These are phyloP conservation scores for Larix sibirica DNA, from an alignment of 83 land plant genomes.

Conservation along the genomic window DNA sequence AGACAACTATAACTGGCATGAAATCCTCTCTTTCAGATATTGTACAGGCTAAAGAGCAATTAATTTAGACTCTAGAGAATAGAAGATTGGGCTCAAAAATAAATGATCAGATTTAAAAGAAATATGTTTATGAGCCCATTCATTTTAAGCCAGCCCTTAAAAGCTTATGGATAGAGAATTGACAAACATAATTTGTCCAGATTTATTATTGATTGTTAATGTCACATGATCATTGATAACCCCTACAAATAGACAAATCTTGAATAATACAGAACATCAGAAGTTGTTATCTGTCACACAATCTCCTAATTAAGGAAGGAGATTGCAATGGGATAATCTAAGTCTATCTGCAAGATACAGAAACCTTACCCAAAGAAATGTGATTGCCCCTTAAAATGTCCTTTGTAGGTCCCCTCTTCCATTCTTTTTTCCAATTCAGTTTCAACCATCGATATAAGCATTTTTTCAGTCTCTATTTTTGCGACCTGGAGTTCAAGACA, in stretches of 20 bases:
- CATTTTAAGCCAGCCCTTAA: background rate
- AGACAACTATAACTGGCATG: background rate
- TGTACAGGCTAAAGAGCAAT: background rate
- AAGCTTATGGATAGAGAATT: background rate
- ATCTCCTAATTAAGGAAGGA: background rate
- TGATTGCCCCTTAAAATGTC: constrained; percentile 90
- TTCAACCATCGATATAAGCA: constrained; percentile 98
- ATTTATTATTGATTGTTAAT: background rate
- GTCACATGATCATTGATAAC: background rate
- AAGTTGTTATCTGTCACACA: background rate
- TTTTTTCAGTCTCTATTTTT: constrained; percentile 96
- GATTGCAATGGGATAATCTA: background rate
- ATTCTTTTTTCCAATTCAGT: constrained; percentile 82
- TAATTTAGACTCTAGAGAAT: background rate
- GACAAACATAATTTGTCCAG: background rate
- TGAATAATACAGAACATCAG: background rate
- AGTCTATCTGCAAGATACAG: background rate
- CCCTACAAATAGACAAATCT: background rate
- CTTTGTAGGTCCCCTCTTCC: constrained; percentile 60
- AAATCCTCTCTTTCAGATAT: background rate
- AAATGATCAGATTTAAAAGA: background rate
- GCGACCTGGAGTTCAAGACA: constrained; percentile 66
- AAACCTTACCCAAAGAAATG: constrained; percentile 89
- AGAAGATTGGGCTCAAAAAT: background rate
- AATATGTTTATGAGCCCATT: background rate